Evolutionary conservation across 192 early-diverging fungal genomes (phyloP).

Genomic region (Linnemannia hyalina): DNA sequence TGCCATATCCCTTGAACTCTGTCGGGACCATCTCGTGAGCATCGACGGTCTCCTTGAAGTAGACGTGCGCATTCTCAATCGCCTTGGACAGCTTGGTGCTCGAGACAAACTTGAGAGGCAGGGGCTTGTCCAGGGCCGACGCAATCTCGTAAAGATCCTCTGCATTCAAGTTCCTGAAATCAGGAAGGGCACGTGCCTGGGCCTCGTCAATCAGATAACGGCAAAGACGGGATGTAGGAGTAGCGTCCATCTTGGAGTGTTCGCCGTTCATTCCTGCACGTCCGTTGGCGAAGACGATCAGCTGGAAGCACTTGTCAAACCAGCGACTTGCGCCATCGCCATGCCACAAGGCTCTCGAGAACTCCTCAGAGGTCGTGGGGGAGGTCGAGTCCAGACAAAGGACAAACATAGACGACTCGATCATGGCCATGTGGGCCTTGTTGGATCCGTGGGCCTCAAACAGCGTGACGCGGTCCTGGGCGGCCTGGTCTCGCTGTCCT

Average conservation of each 20-base stretch:
- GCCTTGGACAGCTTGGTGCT: conserved; percentile 57
- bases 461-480: conserved; percentile 68
- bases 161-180: conserved; percentile 52
- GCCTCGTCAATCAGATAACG: conserved; percentile 71
- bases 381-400: conserved; percentile 81
- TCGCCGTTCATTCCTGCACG: conserved; percentile 73
- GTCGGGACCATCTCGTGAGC: conserved; percentile 74
- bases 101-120: conserved; percentile 71
- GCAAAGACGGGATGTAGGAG: conserved; percentile 81
- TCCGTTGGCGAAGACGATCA: conserved; percentile 83
- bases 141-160: conserved; percentile 45
- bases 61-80: conserved; percentile 70
- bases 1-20: conserved; percentile 82
- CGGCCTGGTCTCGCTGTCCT: conserved; percentile 66
- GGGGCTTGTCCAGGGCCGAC: conserved; percentile 50
- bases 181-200: conserved; percentile 42
- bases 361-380: conserved; percentile 79
- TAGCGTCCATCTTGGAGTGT: conserved; percentile 79
- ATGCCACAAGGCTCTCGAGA: conserved; percentile 84
- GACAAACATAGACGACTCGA: conserved; percentile 84
- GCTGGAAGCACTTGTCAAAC: conserved; percentile 85
- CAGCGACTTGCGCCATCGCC: conserved; percentile 87
- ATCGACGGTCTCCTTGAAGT: conserved; percentile 77
- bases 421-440: conserved; percentile 68
- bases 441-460: conserved; percentile 71